Evolutionary conservation across 306 rosid species (phyloP).

Genomic region (Hippophae gyantsensis): DNA sequence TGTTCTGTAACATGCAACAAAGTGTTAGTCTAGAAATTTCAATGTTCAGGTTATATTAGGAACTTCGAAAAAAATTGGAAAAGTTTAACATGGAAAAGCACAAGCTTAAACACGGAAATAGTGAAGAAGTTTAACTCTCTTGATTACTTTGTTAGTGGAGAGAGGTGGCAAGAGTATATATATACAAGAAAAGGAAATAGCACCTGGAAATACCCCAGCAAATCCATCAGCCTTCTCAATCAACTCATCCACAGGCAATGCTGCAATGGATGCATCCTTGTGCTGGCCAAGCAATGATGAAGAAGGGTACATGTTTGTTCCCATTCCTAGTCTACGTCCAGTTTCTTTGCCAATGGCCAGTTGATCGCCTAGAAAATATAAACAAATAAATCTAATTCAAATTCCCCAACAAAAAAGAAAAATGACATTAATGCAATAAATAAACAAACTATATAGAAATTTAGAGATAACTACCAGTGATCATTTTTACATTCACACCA

Average conservation of each 20-base stretch:
- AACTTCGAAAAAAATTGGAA: not conserved
- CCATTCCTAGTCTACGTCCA: conserved; percentile 98
- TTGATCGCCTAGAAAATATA: conserved; percentile 66
- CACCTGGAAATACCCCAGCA: conserved; percentile 99
- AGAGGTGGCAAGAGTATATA: not conserved
- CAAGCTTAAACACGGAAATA: too few relatives aligned
- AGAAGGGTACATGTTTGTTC: conserved; percentile 98
- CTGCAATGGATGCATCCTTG: conserved; percentile 62
- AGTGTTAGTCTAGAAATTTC: conserved; percentile 16
- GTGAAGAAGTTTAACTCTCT: not conserved
- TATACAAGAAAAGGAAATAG: not conserved
- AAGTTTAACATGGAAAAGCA: too few relatives aligned
- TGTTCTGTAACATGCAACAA: conserved; percentile 50
- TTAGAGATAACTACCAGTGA: conserved; percentile 50
- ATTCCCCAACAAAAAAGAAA: not conserved
- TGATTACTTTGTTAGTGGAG: not conserved
- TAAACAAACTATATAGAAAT: not conserved
- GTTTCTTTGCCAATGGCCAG: conserved; percentile 98
- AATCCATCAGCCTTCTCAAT: conserved; percentile 98
- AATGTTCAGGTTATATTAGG: not conserved
- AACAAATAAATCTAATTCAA: conserved; percentile 1
- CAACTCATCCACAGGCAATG: conserved; percentile 91
- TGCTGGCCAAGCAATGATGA: conserved; percentile 88
- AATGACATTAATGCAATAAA: not conserved
- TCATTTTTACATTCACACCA: conserved; percentile 99